A percentile compares a stretch with the other conserved stretches of the same genome.
Evolutionary conservation across 441 rosid genomes (phyloP).

Genomic region (Gossypium aridum): DNA sequence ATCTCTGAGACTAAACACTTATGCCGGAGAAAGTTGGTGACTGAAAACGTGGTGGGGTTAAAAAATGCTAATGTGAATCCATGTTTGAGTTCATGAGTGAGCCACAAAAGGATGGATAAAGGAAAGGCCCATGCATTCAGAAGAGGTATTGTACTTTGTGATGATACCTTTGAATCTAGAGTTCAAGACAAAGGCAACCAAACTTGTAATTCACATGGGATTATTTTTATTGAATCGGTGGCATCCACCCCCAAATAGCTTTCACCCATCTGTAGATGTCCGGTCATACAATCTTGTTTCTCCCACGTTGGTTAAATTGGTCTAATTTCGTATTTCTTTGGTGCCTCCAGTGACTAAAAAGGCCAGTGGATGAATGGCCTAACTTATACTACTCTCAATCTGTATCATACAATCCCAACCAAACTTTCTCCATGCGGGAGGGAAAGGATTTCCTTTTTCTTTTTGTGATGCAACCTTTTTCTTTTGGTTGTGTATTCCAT

Average conservation of each 20-base stretch:
- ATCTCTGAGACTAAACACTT: conserved; percentile 7
- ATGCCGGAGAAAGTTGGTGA: conserved; percentile 28
- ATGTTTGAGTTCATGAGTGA: conserved; percentile 5
- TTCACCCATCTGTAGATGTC: not conserved
- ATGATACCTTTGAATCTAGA: conserved; percentile 16
- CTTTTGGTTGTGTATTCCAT: not conserved
- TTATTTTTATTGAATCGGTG: not conserved
- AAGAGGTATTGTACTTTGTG: not conserved
- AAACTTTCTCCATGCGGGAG: not conserved
- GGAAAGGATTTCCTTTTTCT: not conserved
- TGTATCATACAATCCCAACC: not conserved
- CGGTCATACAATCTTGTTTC: not conserved
- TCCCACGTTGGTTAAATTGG: not conserved
- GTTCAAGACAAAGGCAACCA: conserved; percentile 9
- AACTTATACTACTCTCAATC: not conserved
- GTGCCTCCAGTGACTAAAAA: not conserved
- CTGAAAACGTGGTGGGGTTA: conserved; percentile 9
- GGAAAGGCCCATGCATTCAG: conserved; percentile 12
- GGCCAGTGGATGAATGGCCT: not conserved
- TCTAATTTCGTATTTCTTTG: not conserved
- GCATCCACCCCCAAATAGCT: not conserved
- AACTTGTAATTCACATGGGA: conserved; percentile 6
- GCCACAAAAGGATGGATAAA: conserved; percentile 15
- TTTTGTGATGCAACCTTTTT: conserved; percentile 1
- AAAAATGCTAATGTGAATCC: not conserved